These are phyloP conservation scores for Lomentospora prolificans DNA, from an alignment of 2,329 filamentous ascomycete species.

Conservation along the genomic window DNA sequence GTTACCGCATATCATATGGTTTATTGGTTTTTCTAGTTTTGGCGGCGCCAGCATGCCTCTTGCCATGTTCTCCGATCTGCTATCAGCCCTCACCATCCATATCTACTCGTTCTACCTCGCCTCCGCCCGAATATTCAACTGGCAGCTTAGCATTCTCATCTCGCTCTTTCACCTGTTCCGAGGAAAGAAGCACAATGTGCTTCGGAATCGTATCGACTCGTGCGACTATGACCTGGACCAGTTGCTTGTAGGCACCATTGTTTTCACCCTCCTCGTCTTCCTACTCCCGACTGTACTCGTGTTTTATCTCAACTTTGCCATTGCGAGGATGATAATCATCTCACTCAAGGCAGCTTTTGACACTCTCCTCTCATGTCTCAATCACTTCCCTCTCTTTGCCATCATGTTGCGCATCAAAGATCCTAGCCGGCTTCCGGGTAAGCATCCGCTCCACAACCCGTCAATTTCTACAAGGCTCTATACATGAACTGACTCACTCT, in stretches of 20 bases:
- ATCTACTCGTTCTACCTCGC: slow-evolving; percentile 98
- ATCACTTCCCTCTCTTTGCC: slow-evolving; percentile 95
- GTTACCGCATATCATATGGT: slow-evolving; percentile 78
- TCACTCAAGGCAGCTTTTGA: slow-evolving; percentile 84
- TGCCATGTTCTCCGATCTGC: slow-evolving; percentile 84
- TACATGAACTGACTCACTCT: slow-evolving; percentile 1
- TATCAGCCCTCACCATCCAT: slow-evolving; percentile 85
- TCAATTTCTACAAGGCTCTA: not conserved
- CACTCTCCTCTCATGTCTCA: slow-evolving; percentile 83
- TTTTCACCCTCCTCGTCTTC: slow-evolving; percentile 94
- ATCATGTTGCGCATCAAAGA: slow-evolving; percentile 95
- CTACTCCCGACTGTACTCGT: slow-evolving; percentile 89
- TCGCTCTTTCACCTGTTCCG: slow-evolving; percentile 98
- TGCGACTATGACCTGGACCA: slow-evolving; percentile 99
- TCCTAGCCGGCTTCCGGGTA: slow-evolving; percentile 73
- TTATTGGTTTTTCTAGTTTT: slow-evolving; percentile 91
- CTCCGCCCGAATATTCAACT: slow-evolving; percentile 93
- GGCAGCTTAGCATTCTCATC: slow-evolving; percentile 93
- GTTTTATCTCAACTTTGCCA: slow-evolving; percentile 93
- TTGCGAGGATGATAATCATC: slow-evolving; percentile 91
- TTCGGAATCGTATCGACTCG: slow-evolving; percentile 94
- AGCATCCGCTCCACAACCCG: not conserved
- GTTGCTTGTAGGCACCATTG: slow-evolving; percentile 86
- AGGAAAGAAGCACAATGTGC: slow-evolving; percentile 93
- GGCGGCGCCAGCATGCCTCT: slow-evolving; percentile 96